A percentile compares a stretch with the other conserved stretches of the same genome.
These are phyloP conservation scores for Phytopythium litorale DNA, from an alignment of 352 stramenopile species.

Conservation along the genomic window DNA sequence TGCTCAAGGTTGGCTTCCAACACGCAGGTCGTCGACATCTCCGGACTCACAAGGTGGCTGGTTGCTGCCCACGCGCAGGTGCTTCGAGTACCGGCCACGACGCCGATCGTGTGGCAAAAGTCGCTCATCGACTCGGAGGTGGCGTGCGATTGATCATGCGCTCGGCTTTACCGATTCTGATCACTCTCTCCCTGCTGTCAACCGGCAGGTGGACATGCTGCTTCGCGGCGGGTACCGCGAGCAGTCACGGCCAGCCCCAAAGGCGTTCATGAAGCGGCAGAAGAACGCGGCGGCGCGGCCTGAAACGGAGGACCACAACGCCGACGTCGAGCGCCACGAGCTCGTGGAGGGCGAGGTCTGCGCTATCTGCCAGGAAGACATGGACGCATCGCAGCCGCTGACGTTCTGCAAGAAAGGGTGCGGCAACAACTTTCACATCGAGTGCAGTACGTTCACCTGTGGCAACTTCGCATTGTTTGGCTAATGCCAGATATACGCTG, in stretches of 20 bases:
- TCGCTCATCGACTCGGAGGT: conserved; percentile 83
- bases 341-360: conserved; percentile 77
- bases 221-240: conserved; percentile 60
- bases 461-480: not conserved
- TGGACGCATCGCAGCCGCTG: conserved; percentile 51
- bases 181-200: not conserved
- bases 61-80: conserved; percentile 21
- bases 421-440: conserved; percentile 74
- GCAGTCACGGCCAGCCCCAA: conserved; percentile 18
- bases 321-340: conserved; percentile 43
- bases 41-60: not conserved
- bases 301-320: conserved; percentile 17
- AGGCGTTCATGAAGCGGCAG: conserved; percentile 44
- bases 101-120: conserved; percentile 79
- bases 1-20: conserved; percentile 57
- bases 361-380: conserved; percentile 83
- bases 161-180: too few species aligned
- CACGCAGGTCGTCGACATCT: too few species aligned
- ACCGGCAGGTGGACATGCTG: conserved; percentile 50
- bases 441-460: conserved; percentile 40
- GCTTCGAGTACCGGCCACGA: conserved; percentile 59
- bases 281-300: conserved; percentile 15
- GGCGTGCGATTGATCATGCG: not conserved
- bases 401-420: conserved; percentile 78
- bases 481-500: not conserved